Percentiles rank a stretch among this genome's conserved stretches.
Conservation (phyloP, 2,329 filamentous ascomycete species). For the Aspergillus sp. region DNA sequence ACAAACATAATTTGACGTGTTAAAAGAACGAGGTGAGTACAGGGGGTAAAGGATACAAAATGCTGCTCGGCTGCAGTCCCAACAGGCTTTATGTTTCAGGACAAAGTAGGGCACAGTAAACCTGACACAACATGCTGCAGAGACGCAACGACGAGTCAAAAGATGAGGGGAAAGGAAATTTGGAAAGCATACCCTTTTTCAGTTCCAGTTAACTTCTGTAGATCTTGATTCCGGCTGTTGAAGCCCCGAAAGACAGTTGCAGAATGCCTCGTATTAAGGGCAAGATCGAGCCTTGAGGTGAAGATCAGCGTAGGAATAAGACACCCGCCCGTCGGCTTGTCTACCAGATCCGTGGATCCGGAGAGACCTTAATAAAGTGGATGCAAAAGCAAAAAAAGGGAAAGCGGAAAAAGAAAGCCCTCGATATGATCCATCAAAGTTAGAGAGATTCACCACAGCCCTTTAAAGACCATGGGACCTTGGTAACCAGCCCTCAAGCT, state of each 20-base stretch:
- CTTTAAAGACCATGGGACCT: not conserved
- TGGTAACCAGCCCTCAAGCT: not conserved
- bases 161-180: not conserved
- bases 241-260: not conserved
- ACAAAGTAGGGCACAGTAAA: not conserved
- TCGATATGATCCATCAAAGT: not conserved
- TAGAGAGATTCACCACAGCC: not conserved
- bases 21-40: not conserved
- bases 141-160: not conserved
- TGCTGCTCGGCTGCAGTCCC: not conserved
- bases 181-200: not conserved
- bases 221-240: not conserved
- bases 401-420: not conserved
- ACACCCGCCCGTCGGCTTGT: not conserved
- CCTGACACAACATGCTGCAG: not conserved
- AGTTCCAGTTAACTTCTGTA: not conserved
- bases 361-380: not conserved
- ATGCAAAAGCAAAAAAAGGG: slow-evolving; percentile 1
- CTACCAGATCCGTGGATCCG: not conserved
- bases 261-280: not conserved
- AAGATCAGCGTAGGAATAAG: not conserved
- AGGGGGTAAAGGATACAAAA: not conserved
- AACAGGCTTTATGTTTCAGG: not conserved
- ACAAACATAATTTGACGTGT: not conserved
- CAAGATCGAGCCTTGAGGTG: not conserved